phyloP scores from a whole-genome alignment of 805 yeast genomes.

The Kazachstania viticola region DNA sequence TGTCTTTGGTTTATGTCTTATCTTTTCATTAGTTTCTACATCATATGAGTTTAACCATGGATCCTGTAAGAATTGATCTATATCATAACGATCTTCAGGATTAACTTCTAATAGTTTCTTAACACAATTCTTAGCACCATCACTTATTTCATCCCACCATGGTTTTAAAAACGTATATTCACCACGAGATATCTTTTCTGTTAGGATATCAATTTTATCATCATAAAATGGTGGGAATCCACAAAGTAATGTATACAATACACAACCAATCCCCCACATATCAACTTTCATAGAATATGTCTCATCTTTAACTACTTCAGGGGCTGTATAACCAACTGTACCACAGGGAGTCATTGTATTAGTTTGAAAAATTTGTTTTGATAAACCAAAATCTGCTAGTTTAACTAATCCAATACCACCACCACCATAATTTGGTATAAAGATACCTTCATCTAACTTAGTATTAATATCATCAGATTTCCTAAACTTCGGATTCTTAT shows the following conservation, averaged over 20 bases:
- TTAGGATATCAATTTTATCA: conserved; percentile 48
- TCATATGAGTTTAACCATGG: conserved; percentile 46
- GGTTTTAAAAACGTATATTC: conserved; percentile 66
- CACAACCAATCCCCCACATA: conserved; percentile 99
- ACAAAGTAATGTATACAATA: conserved; percentile 80
- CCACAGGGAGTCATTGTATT: conserved; percentile 97
- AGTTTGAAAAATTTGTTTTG: conserved; percentile 79
- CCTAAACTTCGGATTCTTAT: conserved; percentile 30
- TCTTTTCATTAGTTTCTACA: conserved; percentile 6
- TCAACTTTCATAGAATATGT: conserved; percentile 88
- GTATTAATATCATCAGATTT: conserved; percentile 55
- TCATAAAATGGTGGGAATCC: conserved; percentile 98
- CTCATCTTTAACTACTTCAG: conserved; percentile 92
- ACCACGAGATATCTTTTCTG: conserved; percentile 60
- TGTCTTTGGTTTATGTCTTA: conserved; percentile 1
- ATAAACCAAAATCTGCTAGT: conserved; percentile 90
- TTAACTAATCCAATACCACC: conserved; percentile 87
- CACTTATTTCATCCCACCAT: conserved; percentile 81
- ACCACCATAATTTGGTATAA: conserved; percentile 71
- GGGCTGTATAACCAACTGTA: conserved; percentile 97
- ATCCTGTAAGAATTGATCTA: conserved; percentile 54
- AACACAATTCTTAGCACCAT: conserved; percentile 60
- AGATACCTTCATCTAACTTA: conserved; percentile 82
- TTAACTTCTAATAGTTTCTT: conserved; percentile 55
- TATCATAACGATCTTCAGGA: conserved; percentile 55